Conservation (phyloP, 2,329 filamentous ascomycete species). For the Drechslerella dactyloides region DNA sequence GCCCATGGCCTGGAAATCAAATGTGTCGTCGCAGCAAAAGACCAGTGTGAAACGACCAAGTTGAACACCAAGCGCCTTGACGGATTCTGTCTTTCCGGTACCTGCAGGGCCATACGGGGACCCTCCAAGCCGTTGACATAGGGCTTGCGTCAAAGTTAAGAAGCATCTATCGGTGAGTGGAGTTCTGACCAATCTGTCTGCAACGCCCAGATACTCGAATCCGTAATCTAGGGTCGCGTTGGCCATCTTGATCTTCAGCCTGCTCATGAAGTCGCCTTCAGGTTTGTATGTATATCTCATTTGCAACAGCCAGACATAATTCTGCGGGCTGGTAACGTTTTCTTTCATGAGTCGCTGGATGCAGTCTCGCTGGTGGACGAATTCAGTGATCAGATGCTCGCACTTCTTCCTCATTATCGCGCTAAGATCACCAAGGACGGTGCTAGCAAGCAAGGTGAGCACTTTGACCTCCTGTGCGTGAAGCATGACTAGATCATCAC, state of each 20-base stretch:
- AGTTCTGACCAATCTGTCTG: conserved; percentile 93
- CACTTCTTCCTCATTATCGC: conserved; percentile 91
- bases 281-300: conserved; percentile 94
- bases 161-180: conserved; percentile 98
- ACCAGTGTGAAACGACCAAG: conserved; percentile 97
- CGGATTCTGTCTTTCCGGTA: conserved; percentile 98
- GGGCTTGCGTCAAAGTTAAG: conserved; percentile 92
- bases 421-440: conserved; percentile 87
- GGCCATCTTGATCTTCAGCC: conserved; percentile 91
- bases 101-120: conserved; percentile 97
- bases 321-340: conserved; percentile 75
- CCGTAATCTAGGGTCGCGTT: conserved; percentile 95
- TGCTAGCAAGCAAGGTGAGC: conserved; percentile 82
- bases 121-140: conserved; percentile 92
- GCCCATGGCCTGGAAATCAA: conserved; percentile 99
- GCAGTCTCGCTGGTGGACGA: conserved; percentile 93
- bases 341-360: conserved; percentile 83
- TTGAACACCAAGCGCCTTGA: conserved; percentile 95
- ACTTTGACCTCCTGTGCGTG: conserved; percentile 84
- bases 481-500: conserved; percentile 71
- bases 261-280: conserved; percentile 79
- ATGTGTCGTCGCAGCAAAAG: conserved; percentile 99
- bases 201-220: conserved; percentile 96
- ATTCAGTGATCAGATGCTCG: conserved; percentile 98
- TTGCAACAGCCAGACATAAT: conserved; percentile 92